Evolutionary conservation across 2,329 filamentous ascomycete species (phyloP).

Genomic region (Pyrenophora seminiperda): DNA sequence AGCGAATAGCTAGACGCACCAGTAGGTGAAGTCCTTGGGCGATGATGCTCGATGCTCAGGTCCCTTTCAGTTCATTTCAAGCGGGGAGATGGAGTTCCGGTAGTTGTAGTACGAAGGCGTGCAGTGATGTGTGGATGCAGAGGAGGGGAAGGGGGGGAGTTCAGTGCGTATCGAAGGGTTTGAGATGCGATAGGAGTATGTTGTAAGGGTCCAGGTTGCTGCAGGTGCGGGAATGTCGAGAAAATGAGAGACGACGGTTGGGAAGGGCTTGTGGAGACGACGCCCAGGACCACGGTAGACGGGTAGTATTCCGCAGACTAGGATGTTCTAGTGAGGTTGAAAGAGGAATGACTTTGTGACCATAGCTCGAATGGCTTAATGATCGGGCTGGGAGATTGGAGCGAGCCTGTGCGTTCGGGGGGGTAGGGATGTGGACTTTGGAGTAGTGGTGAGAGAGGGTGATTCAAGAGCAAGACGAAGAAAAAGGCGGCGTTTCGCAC

Average conservation of each 20-base stretch:
- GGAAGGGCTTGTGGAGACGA: slow-evolving; percentile 48
- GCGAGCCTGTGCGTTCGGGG: slow-evolving; percentile 44
- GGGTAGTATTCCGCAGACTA: slow-evolving; percentile 48
- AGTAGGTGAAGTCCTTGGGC: slow-evolving; percentile 22
- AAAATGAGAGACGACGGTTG: slow-evolving; percentile 50
- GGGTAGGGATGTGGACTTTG: slow-evolving; percentile 43
- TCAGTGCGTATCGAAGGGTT: slow-evolving; percentile 45
- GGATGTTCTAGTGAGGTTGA: slow-evolving; percentile 47
- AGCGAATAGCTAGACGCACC: slow-evolving; percentile 21
- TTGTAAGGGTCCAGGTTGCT: slow-evolving; percentile 50
- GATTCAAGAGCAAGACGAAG: slow-evolving; percentile 30
- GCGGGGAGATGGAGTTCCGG: slow-evolving; percentile 15
- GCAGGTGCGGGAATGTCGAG: slow-evolving; percentile 46
- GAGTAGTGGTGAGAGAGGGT: slow-evolving; percentile 21
- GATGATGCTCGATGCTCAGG: slow-evolving; percentile 13
- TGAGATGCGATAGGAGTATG: slow-evolving; percentile 42
- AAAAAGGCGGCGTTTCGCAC: slow-evolving; percentile 25
- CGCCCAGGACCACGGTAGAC: slow-evolving; percentile 51
- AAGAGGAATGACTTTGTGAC: slow-evolving; percentile 48
- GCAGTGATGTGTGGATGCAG: slow-evolving; percentile 26
- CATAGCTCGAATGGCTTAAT: slow-evolving; percentile 47
- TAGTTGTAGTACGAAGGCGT: slow-evolving; percentile 20
- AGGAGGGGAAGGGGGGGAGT: slow-evolving; percentile 34
- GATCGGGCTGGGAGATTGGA: slow-evolving; percentile 45
- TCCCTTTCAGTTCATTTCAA: slow-evolving; percentile 44